These are phyloP conservation scores for Dryas integrifolia DNA, from an alignment of 331 rosid genomes.

Conservation along the genomic window DNA sequence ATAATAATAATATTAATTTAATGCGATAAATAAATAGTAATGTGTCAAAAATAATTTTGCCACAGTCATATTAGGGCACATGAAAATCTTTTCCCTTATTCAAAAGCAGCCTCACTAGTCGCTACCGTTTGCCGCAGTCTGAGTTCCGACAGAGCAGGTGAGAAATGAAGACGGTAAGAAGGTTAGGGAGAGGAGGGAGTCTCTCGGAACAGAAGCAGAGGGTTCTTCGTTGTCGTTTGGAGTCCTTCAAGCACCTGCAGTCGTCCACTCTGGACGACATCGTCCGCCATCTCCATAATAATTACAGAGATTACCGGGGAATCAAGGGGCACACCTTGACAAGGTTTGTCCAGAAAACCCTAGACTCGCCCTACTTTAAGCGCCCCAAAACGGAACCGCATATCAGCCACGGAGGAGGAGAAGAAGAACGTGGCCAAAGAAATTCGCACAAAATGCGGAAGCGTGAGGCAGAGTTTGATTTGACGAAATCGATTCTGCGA, in stretches of 20 bases:
- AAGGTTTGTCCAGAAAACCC: constrained; percentile 41
- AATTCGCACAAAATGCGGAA: constrained; percentile 39
- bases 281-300: constrained; percentile 47
- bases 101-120: no score
- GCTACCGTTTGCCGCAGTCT: no score
- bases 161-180: constrained; percentile 7
- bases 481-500: constrained; percentile 59
- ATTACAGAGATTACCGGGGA: constrained; percentile 48
- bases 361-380: constrained; percentile 24
- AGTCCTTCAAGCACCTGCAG: constrained; percentile 29
- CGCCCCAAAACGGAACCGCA: constrained; percentile 1
- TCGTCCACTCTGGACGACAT: constrained; percentile 44
- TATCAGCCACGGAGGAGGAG: constrained; percentile 15
- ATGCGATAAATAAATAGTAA: no score
- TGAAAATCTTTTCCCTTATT: no score
- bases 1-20: no score
- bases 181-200: constrained; percentile 6
- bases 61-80: no score
- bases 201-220: not conserved
- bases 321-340: constrained; percentile 34
- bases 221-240: constrained; percentile 45
- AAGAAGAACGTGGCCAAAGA: constrained; percentile 5
- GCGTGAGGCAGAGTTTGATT: constrained; percentile 49
- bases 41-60: no score
- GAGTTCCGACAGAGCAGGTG: no score